Base-by-base conservation (phyloP, 371 early-diverging fungal species). In the Mucor lusitanicus region DNA sequence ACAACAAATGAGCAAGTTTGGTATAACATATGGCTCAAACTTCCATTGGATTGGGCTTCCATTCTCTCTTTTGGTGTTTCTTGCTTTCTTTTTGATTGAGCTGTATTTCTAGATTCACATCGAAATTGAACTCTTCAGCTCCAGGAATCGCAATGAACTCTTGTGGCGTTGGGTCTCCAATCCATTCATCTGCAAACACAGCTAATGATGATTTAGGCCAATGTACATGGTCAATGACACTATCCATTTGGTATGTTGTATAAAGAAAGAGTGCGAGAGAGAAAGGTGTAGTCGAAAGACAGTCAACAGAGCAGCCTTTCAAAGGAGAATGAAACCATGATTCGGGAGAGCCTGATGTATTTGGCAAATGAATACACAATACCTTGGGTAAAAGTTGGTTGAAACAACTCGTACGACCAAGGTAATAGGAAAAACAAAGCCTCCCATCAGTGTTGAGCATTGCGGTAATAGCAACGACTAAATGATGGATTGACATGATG, bases 161-260 rank as follows among this genome's bases (percentile, higher is more conserved):
- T 42, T 48, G 53, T 50, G 39, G 55, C 12, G 25, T 21, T n/a
- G 33, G 33, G 6, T 56, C 53, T 25, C 40, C 56, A 11, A 44
- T 59, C 60, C 59, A 59, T 7, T n/a, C 53, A 19, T 60, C 60
- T 35, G 53, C 46, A 50, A 54, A 39, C 9, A 59, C 42, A 27
- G 66, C 13, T 54, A 59, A 39, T 11, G 60, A 66, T 15, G 67
- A 40, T 5, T 68, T 62, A 0, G 63, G 6, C 69, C 69, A 69
- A 33, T 59, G 63, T n/a, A 42, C 30, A 44, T 61, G 46, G 48
- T 57, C 37, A 28, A 65, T 37, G 17, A 48, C 23, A 61, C 70
- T 70, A 54, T 70, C 70, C 70, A 70, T 67, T 54, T 11, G 42
- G 23, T 28, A 15, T 27, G 30, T 30, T 30, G 30, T 46, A 46